Evolutionary conservation across 139 green algal species (phyloP).

Genomic region (Closterium sp.): DNA sequence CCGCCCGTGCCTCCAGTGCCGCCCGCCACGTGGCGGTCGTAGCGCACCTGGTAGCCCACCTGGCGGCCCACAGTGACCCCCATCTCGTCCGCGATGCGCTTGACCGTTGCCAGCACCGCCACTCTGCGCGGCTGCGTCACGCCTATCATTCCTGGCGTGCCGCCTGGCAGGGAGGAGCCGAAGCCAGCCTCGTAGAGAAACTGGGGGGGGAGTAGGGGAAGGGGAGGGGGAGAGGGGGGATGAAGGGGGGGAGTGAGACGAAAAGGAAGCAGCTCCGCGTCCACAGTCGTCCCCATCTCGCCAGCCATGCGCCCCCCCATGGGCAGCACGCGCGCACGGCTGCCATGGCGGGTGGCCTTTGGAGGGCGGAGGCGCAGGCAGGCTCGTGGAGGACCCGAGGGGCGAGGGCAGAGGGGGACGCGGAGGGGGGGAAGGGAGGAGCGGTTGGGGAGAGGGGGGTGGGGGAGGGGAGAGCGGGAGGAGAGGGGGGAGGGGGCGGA

Average conservation of each 20-base stretch:
- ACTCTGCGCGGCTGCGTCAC: constrained; percentile 83
- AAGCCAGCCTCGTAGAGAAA: constrained; percentile 94
- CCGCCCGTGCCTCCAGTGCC: constrained; percentile 55
- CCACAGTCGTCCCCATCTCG: too few relatives aligned
- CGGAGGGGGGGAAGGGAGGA: too few relatives aligned
- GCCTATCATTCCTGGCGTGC: constrained; percentile 21
- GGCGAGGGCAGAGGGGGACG: too few relatives aligned
- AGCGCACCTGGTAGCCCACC: constrained; percentile 91
- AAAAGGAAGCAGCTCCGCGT: not conserved
- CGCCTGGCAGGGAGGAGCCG: constrained; percentile 55
- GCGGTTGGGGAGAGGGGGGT: too few relatives aligned
- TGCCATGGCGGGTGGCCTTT: not conserved
- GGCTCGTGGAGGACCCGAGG: too few relatives aligned
- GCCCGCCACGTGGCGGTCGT: constrained; percentile 69
- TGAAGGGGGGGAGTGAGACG: not conserved
- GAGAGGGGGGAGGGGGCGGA: too few relatives aligned
- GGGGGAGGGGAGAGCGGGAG: too few relatives aligned
- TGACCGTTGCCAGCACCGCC: constrained; percentile 78
- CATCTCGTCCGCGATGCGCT: constrained; percentile 81
- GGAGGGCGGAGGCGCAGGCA: not conserved
- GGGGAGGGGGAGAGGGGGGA: not conserved
- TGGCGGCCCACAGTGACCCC: constrained; percentile 62
- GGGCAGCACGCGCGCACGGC: too few relatives aligned
- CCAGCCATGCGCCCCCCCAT: too few relatives aligned
- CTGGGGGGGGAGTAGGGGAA: constrained; percentile 54